Percentiles rank a stretch among this genome's conserved stretches.
These are phyloP conservation scores for Pilobolus umbonatus DNA, from an alignment of 192 early-diverging fungal genomes.

Conservation along the genomic window DNA sequence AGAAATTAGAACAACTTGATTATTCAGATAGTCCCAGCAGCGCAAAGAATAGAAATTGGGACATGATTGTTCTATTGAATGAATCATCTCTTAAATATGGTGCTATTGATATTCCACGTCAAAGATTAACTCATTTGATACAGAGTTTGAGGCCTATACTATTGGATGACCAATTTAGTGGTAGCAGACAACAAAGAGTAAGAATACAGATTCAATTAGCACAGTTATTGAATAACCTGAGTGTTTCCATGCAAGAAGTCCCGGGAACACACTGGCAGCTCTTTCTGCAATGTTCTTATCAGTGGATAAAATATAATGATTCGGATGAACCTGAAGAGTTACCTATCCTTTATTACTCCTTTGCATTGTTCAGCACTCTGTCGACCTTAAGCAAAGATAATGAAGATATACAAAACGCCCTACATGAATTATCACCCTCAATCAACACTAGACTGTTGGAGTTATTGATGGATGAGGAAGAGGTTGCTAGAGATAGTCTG, in stretches of 20 bases:
- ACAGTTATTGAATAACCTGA: slow-evolving; percentile 32
- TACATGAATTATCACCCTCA: slow-evolving; percentile 1
- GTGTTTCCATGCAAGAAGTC: slow-evolving; percentile 38
- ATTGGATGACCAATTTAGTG: slow-evolving; percentile 7
- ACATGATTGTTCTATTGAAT: slow-evolving; percentile 22
- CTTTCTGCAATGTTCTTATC: slow-evolving; percentile 18
- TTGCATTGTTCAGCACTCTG: slow-evolving; percentile 9
- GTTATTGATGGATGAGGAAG: slow-evolving; percentile 7
- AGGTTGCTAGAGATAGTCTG: neutral
- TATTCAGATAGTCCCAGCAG: neutral
- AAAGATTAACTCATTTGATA: slow-evolving; percentile 37
- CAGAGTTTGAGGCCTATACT: slow-evolving; percentile 36
- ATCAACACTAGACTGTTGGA: slow-evolving; percentile 1
- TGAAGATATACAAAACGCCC: neutral
- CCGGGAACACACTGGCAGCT: slow-evolving; percentile 44
- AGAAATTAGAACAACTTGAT: slow-evolving; percentile 15
- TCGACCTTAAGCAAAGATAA: slow-evolving; percentile 6
- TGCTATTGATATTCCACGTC: slow-evolving; percentile 30
- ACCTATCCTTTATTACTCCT: slow-evolving; percentile 14
- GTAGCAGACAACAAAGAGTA: slow-evolving; percentile 5
- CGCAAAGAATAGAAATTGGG: slow-evolving; percentile 11
- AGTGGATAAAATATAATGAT: slow-evolving; percentile 27
- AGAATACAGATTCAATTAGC: slow-evolving; percentile 22
- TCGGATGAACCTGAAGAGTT: slow-evolving; percentile 10
- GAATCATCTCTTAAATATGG: slow-evolving; percentile 16